A percentile compares a stretch with the other conserved stretches of the same genome.
phyloP scores from a whole-genome alignment of 495 filamentous ascomycete species.

The Hypomontagnella monticulosa region DNA sequence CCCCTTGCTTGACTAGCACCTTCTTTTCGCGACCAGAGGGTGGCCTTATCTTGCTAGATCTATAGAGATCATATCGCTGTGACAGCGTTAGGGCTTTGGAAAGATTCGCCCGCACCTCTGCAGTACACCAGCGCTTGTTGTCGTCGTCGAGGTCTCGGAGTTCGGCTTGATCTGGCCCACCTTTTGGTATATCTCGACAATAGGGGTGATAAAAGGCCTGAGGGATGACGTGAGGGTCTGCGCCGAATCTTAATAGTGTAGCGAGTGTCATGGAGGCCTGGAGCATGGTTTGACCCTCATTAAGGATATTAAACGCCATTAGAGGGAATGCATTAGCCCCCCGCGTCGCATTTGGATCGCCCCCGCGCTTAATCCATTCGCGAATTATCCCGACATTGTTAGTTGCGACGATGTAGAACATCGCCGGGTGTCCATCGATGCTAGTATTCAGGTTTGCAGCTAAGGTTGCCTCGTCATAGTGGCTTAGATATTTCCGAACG shows the following conservation, averaged over 20 bases:
- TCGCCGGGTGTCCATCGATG: conserved; percentile 10
- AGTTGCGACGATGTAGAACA: conserved; percentile 22
- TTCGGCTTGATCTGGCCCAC: conserved; percentile 21
- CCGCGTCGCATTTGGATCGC: conserved; percentile 12
- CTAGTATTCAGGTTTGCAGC: conserved; percentile 4
- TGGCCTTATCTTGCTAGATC: conserved; percentile 40
- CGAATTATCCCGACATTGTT: conserved; percentile 25
- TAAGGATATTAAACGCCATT: conserved; percentile 12
- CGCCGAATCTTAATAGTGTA: conserved; percentile 17
- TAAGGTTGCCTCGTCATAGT: conserved; percentile 5
- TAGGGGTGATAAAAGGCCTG: conserved; percentile 47
- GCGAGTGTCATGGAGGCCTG: conserved; percentile 1
- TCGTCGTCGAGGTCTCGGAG: conserved; percentile 15
- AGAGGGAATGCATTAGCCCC: conserved; percentile 7
- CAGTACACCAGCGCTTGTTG: conserved; percentile 37
- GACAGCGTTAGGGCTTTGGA: conserved; percentile 52
- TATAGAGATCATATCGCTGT: conserved; percentile 57
- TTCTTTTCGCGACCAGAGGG: conserved; percentile 47
- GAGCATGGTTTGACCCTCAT: conserved; percentile 5
- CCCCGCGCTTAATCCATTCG: conserved; percentile 19
- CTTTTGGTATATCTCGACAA: conserved; percentile 36
- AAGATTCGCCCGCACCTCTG: conserved; percentile 31
- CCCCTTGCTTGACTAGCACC: conserved; percentile 39
- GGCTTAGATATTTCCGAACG: conserved; percentile 6
- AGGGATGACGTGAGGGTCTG: conserved; percentile 41